phyloP scores from a whole-genome alignment of 116 monocot species.

The Iris pallida region DNA sequence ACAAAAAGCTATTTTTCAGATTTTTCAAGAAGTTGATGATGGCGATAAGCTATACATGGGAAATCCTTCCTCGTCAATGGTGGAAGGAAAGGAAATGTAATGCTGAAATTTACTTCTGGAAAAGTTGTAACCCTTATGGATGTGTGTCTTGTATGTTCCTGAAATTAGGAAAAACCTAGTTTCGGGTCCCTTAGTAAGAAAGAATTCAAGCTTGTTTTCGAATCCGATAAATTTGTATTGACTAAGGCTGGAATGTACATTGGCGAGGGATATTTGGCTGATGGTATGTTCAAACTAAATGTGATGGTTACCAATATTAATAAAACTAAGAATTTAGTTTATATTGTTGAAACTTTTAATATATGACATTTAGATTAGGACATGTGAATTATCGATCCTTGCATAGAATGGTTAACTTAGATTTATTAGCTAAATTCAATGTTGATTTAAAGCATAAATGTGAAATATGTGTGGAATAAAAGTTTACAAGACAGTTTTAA shows the following conservation, averaged over 20 bases:
- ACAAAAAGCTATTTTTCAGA: neutral
- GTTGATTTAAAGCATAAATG: neutral
- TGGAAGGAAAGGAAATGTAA: slow-evolving; percentile 1
- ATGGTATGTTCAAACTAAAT: neutral
- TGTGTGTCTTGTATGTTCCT: slow-evolving; percentile 2
- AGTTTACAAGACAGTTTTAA: neutral
- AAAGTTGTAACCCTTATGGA: neutral
- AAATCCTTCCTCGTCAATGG: neutral
- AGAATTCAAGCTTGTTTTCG: neutral
- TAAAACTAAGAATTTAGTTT: neutral
- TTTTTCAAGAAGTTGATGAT: neutral
- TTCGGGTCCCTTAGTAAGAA: neutral
- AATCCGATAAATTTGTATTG: neutral
- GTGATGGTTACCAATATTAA: neutral
- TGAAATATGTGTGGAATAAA: neutral
- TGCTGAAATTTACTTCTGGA: slow-evolving; percentile 4
- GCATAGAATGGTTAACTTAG: neutral
- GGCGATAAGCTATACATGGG: neutral
- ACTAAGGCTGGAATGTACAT: neutral
- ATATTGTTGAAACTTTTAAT: neutral
- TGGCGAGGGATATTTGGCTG: neutral
- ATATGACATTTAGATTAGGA: neutral
- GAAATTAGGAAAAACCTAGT: slow-evolving; percentile 8
- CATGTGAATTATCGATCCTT: neutral
- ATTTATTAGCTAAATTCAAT: neutral